Evolutionary conservation across 768 basidiomycete species (phyloP).

Genomic region (Pleurotus sapidus): DNA sequence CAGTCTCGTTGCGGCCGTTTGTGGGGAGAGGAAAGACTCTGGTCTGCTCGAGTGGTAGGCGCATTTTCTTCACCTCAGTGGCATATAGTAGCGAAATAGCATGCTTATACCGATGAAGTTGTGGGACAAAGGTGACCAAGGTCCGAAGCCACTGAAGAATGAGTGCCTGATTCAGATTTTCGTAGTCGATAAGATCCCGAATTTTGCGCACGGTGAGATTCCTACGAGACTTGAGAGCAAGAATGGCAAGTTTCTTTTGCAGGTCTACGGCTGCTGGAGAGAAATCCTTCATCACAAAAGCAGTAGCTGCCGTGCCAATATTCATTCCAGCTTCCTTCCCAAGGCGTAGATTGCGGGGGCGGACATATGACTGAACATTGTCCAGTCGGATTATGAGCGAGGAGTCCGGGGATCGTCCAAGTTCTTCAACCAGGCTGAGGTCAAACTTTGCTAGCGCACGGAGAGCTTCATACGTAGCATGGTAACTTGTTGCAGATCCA

Average conservation of each 20-base stretch:
- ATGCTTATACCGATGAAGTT: not conserved
- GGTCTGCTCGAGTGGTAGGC: not conserved
- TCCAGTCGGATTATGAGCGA: constrained; percentile 12
- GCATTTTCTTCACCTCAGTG: not conserved
- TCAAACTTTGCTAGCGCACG: constrained; percentile 9
- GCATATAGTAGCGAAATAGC: not conserved
- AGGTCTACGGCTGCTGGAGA: constrained; percentile 14
- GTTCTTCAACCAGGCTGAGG: not conserved
- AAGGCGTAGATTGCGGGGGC: constrained; percentile 15
- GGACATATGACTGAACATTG: constrained; percentile 20
- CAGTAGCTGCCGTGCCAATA: constrained; percentile 16
- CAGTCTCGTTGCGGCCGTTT: not conserved
- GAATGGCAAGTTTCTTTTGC: constrained; percentile 8
- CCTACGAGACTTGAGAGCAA: not conserved
- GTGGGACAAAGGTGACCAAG: not conserved
- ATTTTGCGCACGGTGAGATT: not conserved
- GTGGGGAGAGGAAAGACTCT: not conserved
- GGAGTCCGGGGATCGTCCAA: not conserved
- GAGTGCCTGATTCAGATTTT: not conserved
- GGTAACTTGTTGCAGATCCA: constrained; percentile 10
- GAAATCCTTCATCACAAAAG: constrained; percentile 9
- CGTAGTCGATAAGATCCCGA: not conserved
- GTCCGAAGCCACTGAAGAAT: not conserved
- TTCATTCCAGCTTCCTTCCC: constrained; percentile 16
- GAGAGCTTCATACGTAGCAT: constrained; percentile 5